Evolutionary conservation across 169 alveolate species (phyloP), one percentile per base, ranked within the genome.

Genomic region (Plasmodium gonderi): DNA sequence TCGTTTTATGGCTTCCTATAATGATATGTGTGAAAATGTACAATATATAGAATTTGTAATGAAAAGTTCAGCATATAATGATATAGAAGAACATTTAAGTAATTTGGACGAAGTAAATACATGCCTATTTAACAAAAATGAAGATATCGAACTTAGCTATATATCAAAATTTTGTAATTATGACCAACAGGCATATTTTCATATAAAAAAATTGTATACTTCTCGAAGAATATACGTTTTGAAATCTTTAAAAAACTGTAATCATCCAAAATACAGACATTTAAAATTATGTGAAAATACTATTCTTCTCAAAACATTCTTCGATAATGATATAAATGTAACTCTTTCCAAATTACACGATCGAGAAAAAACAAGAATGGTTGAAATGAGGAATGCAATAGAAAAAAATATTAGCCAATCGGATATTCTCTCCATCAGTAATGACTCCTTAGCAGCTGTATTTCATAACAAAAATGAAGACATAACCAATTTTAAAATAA

Each of bases 71-170:
- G 31, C 31, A 14, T 36, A 47, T 40, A 87, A 65, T 29, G 47
- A 89, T 64, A n/a, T 89, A 49, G 82, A 89, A 26, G 94, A 89
- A 33, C 74, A 89, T 26, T n/a, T 89, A 68, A 64, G 17, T 69
- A 51, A 89, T 29, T 3, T 60, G 42, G 64, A 77, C 5, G 54
- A 65, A 17, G 44, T 44, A 12, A 77, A 31, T 26, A 36, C 90
- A 17, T 89, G 94, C 23, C 54, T 89, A 17, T 89, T 89, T 89
- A 6, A 20, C 12, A 8, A 14, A 33, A 29, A 78, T 49, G 94
- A 89, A 45, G 45, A 64, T 3, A 31, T 68, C 14, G 40, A 23
- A 11, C 64, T 89, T 33, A 20, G 44, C 20, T 89, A 77, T 67
- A 78, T 89, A 42, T 12, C 75, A 7, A 45, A 89, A 8, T 89